phyloP scores from a whole-genome alignment of 257 asterid genomes.

The Fraxinus cuspidata region DNA sequence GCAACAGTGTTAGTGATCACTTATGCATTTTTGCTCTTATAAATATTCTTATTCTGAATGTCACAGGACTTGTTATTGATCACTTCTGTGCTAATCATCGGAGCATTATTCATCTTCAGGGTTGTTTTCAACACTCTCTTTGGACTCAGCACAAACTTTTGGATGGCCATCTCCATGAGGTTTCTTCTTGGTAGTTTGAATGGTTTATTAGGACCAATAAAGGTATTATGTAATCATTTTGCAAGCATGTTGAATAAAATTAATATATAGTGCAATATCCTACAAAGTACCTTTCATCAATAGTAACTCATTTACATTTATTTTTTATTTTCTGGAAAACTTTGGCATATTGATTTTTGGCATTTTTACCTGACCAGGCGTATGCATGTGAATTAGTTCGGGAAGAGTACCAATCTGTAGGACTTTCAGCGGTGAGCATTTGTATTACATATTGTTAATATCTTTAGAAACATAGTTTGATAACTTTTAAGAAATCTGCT shows the following conservation, averaged over 20 bases:
- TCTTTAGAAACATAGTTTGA: background rate
- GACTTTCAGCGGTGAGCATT: constrained; percentile 67
- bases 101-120: constrained; percentile 42
- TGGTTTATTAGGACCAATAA: constrained; percentile 78
- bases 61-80: background rate
- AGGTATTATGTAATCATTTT: constrained; percentile 39
- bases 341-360: background rate
- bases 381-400: constrained; percentile 82
- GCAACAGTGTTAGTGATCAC: constrained; percentile 51
- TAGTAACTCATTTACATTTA: background rate
- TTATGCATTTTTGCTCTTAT: constrained; percentile 5
- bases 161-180: constrained; percentile 80
- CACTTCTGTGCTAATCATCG: background rate
- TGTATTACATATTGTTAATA: constrained; percentile 6
- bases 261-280: background rate
- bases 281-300: background rate
- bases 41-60: background rate
- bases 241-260: background rate
- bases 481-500: background rate
- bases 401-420: constrained; percentile 68
- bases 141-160: constrained; percentile 70
- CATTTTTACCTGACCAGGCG: constrained; percentile 53
- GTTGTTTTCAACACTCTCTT: constrained; percentile 76
- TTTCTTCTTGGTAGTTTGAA: constrained; percentile 76
- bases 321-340: background rate